These are phyloP conservation scores for maize (Zea mays) DNA, from an alignment of 176 grass and related monocot genomes.

Conservation along the genomic window DNA sequence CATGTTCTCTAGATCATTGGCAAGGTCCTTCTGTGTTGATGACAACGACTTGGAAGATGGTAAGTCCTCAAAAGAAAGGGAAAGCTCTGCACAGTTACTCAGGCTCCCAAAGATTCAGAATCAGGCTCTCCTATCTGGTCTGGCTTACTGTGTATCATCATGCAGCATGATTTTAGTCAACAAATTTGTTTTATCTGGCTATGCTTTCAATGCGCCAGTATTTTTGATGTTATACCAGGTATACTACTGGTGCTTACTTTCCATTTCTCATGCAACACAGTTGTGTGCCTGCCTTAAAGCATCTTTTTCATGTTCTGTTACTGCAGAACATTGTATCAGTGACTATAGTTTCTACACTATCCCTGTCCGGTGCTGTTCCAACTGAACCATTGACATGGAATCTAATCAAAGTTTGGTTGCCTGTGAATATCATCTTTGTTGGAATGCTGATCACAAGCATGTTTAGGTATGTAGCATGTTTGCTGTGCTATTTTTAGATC, in stretches of 20 bases:
- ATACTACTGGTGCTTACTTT: conserved; percentile 17
- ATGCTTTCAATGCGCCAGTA: conserved; percentile 86
- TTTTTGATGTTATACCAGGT: conserved; percentile 99
- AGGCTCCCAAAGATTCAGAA: conserved; percentile 61
- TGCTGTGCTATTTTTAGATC: background rate
- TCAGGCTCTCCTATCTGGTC: conserved; percentile 80
- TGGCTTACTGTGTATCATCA: conserved; percentile 82
- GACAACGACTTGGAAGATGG: conserved; percentile 73
- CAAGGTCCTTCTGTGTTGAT: conserved; percentile 58
- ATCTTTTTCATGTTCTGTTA: conserved; percentile 39
- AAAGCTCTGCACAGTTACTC: conserved; percentile 40
- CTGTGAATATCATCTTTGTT: conserved; percentile 94
- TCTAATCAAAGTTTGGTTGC: conserved; percentile 87
- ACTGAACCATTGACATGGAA: conserved; percentile 91
- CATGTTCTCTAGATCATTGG: conserved; percentile 55
- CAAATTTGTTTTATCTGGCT: conserved; percentile 79
- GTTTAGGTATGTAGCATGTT: conserved; percentile 68
- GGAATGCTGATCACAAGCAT: conserved; percentile 98
- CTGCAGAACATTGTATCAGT: conserved; percentile 93
- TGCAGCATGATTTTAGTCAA: conserved; percentile 97
- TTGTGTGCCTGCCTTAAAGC: background rate
- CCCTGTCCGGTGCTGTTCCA: conserved; percentile 56
- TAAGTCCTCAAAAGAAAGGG: conserved; percentile 73
- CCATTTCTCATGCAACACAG: conserved; percentile 20
- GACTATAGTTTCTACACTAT: conserved; percentile 66